Conservation (phyloP, 2,329 filamentous ascomycete genomes). For the Tolypocladium ophioglossoides region DNA sequence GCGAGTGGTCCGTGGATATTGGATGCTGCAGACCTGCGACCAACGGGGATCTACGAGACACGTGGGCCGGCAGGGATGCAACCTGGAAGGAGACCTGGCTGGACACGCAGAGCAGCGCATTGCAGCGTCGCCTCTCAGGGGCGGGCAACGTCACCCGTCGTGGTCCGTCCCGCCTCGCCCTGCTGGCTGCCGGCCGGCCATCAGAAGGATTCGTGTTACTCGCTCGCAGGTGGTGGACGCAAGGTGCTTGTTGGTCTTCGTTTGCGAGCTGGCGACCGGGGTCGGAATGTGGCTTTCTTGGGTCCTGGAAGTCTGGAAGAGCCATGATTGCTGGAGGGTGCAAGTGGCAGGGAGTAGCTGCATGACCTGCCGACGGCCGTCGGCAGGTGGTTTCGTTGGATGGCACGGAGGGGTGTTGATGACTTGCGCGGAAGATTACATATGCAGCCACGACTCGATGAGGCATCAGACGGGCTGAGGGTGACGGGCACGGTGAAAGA, state of each 20-base stretch:
- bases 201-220: too few relatives aligned
- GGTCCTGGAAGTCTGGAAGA: background rate
- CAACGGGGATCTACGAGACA: slow-evolving; percentile 6
- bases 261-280: background rate
- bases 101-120: background rate
- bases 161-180: background rate
- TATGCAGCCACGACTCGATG: background rate
- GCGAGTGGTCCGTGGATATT: background rate
- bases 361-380: background rate
- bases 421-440: background rate
- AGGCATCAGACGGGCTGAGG: background rate
- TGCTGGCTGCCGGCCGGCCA: background rate
- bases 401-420: background rate
- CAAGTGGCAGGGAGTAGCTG: background rate
- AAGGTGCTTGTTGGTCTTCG: background rate
- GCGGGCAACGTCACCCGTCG: background rate
- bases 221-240: too few relatives aligned
- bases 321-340: background rate
- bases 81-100: background rate
- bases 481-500: background rate
- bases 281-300: background rate
- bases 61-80: slow-evolving; percentile 8
- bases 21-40: background rate
- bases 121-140: background rate
- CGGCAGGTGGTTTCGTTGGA: background rate